Conservation (phyloP, 306 rosid species). For the Neltuma alba region DNA sequence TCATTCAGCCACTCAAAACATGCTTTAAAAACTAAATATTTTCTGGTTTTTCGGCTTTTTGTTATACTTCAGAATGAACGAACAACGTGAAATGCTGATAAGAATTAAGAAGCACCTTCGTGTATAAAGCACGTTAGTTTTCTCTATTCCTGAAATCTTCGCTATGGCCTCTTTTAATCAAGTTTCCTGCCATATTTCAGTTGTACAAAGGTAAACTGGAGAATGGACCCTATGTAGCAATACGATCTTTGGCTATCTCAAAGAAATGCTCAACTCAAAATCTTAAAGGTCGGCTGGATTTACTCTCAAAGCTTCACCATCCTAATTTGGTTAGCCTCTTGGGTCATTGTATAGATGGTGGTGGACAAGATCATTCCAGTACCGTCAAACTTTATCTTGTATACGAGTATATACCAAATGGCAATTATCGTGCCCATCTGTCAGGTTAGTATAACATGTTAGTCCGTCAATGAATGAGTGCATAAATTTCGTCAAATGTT, state of each 20-base stretch:
- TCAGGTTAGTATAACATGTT: constrained; percentile 54
- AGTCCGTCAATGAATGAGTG: neutral
- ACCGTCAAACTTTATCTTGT: constrained; percentile 63
- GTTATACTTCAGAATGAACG: constrained; percentile 1
- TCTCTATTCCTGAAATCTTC: constrained; percentile 1
- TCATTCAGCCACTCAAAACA: constrained; percentile 19
- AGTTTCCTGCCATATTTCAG: constrained; percentile 49
- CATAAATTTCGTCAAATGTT: constrained; percentile 4
- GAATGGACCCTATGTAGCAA: constrained; percentile 62
- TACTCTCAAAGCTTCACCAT: constrained; percentile 86
- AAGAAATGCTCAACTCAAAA: constrained; percentile 71
- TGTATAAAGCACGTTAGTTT: constrained; percentile 4
- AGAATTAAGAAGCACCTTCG: neutral
- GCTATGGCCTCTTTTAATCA: constrained; percentile 8
- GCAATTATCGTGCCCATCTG: constrained; percentile 60
- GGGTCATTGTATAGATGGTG: constrained; percentile 74
- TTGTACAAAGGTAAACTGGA: constrained; percentile 76
- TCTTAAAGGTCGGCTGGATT: constrained; percentile 71
- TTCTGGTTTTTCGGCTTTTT: constrained; percentile 11
- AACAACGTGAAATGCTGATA: constrained; percentile 7
- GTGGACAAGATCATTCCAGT: constrained; percentile 58
- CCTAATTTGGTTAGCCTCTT: constrained; percentile 85
- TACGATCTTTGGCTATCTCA: constrained; percentile 52
- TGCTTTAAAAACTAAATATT: neutral
- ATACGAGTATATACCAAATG: constrained; percentile 67